Evolutionary conservation across 1,139 yeast genomes (phyloP), one percentile per base, ranked within the genome.

Genomic region (Candida pseudocylindracea): DNA sequence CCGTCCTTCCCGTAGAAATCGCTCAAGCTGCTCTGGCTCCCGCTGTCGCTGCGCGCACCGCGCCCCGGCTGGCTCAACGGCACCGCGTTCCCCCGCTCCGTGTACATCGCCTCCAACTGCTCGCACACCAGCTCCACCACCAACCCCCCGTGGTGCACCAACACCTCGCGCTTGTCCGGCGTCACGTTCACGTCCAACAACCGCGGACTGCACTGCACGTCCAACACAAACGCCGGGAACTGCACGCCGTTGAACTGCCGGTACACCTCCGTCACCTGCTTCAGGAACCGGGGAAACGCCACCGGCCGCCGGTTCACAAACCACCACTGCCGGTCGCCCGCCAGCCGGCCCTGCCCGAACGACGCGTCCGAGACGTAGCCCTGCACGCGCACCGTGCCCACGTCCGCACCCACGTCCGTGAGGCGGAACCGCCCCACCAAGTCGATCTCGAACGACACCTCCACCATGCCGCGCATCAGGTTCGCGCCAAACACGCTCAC

Each of bases 121-220:
- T 51, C 57, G 35, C 63, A 53, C 3, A 81, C 42, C 2, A 53
- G 50, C 29, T 72, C 76, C 8, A 76, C 42, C 1, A 83, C 47
- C 10, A 52, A 49, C 5, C 51, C 49, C 46, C 85, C 95, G 38
- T 69, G 60, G 36, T 75, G 85, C 1, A 88, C 46, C 41, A 80
- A 45, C 2, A 88, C 59, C 2, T 70, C 65, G 32, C 91, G 57
- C 46, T 88, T 88, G 46, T 88, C 95, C 0, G 98, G 98, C 0
- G 93, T 72, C 1, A 91, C 75, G 49, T 88, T 88, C 12, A 88
- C 62, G 51, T 88, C 99, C 28, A 79, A 49, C 15, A 58, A 54
- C 15, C 49, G 44, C 0, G 75, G 59, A 31, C 63, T 60, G 10
- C 81, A 48, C 8, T 46, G 45, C 28, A 88, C 42, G 47, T 91